Base-by-base conservation (phyloP, 108 stramenopile species). In the Nannochloropsis gaditana region DNA sequence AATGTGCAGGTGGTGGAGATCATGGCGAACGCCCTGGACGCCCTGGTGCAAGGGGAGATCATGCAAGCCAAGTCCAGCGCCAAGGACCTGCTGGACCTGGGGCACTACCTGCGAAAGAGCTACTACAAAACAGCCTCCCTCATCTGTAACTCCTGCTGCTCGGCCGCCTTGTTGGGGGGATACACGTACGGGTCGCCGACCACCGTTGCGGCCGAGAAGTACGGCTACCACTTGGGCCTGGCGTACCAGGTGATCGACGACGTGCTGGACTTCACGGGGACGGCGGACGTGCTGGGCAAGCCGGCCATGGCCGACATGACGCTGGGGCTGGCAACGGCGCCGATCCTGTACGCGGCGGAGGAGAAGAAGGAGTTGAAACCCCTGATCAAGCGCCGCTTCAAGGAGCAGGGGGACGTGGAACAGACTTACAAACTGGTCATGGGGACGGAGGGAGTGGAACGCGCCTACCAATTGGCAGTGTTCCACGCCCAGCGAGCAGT, bases 51-150 rank as follows among this genome's bases (percentile, higher is more conserved):
- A 41, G 97, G 97, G 9, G 97, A 98, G 90, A 97, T 98, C 91
- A 98, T 98, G 97, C 97, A 98, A 88, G 89, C 95, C 83, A 95
- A 96, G 90, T 87, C 80, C 42, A 92, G 94, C 3, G 93, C 95
- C 0, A 94, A 95, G 84, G 92, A 93, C 80, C 50, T 95, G 45
- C 83, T 96, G 83, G 93, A 96, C 91, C 96, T 97, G 82, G 81
- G 45, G 21, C 45, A 59, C 45, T 96, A 96, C 86, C 92, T 97
- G 41, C 90, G 92, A 81, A 98, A 98, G 88, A 94, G 94, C 44
- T 98, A 98, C 93, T 96, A 97, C 95, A 98, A 98, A 92, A 98
- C 97, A 9, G 96, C 97, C 31, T 95, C 95, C 44, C 93, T 98
- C 79, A 96, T 98, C 82, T 95, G 94, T 84, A 95, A 95, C 87